Conservation (phyloP, 805 yeast species). For the Suhomyces prunicola region DNA sequence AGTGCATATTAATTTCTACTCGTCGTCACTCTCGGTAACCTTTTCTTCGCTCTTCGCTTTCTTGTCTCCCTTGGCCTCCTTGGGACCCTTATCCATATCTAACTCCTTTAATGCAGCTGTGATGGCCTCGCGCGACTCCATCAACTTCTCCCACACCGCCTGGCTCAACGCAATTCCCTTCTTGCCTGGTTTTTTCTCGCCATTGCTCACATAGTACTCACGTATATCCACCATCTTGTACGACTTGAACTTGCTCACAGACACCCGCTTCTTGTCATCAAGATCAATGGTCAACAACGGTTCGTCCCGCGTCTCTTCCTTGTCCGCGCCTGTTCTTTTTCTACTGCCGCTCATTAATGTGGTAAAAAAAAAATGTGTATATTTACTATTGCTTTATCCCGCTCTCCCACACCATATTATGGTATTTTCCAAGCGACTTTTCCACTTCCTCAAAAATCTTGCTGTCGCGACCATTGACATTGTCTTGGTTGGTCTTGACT, state of each 20-base stretch:
- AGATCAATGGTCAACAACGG: constrained; percentile 24
- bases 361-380: background rate
- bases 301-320: background rate
- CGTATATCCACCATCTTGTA: constrained; percentile 74
- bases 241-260: constrained; percentile 70
- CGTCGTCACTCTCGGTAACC: background rate
- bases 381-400: constrained; percentile 17
- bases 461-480: constrained; percentile 41
- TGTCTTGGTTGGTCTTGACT: constrained; percentile 34
- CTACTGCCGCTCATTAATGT: background rate
- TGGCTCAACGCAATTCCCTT: constrained; percentile 66
- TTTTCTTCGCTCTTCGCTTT: background rate
- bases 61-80: constrained; percentile 1
- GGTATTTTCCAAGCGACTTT: constrained; percentile 43
- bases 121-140: constrained; percentile 46
- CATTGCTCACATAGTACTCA: constrained; percentile 62
- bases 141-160: constrained; percentile 50
- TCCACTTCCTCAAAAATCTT: constrained; percentile 42
- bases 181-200: constrained; percentile 74
- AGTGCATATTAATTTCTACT: background rate
- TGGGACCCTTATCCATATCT: background rate
- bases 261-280: constrained; percentile 55
- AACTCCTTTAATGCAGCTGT: constrained; percentile 47
- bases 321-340: background rate
- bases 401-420: constrained; percentile 65